A percentile compares a stretch with the other conserved stretches of the same genome.
phyloP scores from a whole-genome alignment of 129 eudicot species.

The Oenanthe sinensis region DNA sequence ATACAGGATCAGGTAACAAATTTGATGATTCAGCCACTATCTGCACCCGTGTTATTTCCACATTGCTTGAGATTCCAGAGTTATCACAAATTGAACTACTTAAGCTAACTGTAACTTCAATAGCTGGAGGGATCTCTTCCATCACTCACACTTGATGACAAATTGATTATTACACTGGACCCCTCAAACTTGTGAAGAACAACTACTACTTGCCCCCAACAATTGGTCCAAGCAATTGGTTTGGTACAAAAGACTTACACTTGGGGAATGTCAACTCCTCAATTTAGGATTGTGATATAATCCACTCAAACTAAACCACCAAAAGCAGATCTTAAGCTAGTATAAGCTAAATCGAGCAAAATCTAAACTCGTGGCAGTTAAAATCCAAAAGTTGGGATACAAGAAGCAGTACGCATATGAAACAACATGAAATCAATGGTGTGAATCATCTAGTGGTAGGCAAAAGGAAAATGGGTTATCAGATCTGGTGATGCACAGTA shows the following conservation, averaged over 20 bases:
- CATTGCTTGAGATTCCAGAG: constrained; percentile 25
- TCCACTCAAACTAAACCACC: neutral
- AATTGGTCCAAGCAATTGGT: neutral
- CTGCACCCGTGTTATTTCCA: constrained; percentile 51
- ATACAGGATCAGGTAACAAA: constrained; percentile 35
- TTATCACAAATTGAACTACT: constrained; percentile 44
- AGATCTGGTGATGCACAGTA: constrained; percentile 29
- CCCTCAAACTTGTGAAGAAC: neutral
- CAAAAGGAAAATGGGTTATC: constrained; percentile 15
- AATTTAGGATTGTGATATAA: neutral
- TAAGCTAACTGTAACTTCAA: constrained; percentile 57
- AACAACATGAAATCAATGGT: neutral
- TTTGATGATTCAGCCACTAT: constrained; percentile 47
- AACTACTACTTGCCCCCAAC: neutral
- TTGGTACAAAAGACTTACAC: neutral
- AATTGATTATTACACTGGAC: neutral
- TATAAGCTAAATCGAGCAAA: neutral
- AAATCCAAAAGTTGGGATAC: neutral
- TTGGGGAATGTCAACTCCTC: neutral
- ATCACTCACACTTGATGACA: constrained; percentile 16
- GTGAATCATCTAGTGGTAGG: neutral
- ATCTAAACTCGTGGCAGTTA: neutral
- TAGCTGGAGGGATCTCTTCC: constrained; percentile 58
- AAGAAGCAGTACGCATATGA: neutral
- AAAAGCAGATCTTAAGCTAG: constrained; percentile 2